Evolutionary conservation across 352 stramenopile genomes (phyloP).

Genomic region (Phytophthora citricola): DNA sequence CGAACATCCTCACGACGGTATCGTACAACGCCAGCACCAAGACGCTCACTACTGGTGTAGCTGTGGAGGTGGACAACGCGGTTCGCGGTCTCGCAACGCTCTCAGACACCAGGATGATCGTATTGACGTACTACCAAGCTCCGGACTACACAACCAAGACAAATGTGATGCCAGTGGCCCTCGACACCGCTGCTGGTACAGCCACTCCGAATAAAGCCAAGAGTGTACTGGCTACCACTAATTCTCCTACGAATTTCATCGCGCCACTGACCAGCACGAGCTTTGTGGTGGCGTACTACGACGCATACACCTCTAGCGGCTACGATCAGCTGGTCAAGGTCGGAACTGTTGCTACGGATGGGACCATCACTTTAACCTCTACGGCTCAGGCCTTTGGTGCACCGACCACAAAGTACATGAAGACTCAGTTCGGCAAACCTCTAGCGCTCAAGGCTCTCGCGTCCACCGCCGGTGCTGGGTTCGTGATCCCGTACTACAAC

Average conservation of each 20-base stretch:
- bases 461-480: slow-evolving; percentile 23
- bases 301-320: slow-evolving; percentile 25
- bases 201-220: slow-evolving; percentile 34
- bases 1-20: slow-evolving; percentile 62
- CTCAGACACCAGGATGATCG: slow-evolving; percentile 54
- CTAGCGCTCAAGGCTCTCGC: slow-evolving; percentile 31
- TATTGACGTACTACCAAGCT: slow-evolving; percentile 28
- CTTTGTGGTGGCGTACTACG: slow-evolving; percentile 64
- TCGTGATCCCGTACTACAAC: slow-evolving; percentile 64
- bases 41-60: slow-evolving; percentile 26
- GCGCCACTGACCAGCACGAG: slow-evolving; percentile 35
- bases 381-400: too few species aligned
- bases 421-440: slow-evolving; percentile 48
- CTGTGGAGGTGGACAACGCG: slow-evolving; percentile 35
- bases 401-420: background rate
- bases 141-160: too few species aligned
- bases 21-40: slow-evolving; percentile 42
- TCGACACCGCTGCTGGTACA: slow-evolving; percentile 23
- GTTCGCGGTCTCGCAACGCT: slow-evolving; percentile 61
- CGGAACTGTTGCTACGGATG: slow-evolving; percentile 38
- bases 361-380: slow-evolving; percentile 41
- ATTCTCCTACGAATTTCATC: slow-evolving; percentile 51
- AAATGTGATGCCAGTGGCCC: slow-evolving; percentile 37
- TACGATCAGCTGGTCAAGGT: slow-evolving; percentile 52
- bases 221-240: slow-evolving; percentile 17